phyloP scores from a whole-genome alignment of 1,284 basidiomycete genomes.

The Trichosporon sp. region DNA sequence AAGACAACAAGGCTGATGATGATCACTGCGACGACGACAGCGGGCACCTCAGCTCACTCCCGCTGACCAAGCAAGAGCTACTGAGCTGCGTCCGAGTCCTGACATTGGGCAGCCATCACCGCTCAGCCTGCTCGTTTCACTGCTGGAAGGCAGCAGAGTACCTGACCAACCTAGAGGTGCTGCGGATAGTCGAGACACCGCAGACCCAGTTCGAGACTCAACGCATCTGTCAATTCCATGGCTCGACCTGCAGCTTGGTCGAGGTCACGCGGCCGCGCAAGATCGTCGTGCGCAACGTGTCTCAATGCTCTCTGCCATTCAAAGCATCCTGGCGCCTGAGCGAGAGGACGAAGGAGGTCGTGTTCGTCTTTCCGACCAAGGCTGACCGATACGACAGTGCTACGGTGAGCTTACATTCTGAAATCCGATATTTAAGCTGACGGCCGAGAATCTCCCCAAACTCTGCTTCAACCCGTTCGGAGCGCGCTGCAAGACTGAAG shows the following conservation, averaged over 20 bases:
- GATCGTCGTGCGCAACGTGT: neutral
- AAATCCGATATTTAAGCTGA: neutral
- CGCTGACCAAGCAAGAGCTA: neutral
- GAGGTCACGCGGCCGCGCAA: neutral
- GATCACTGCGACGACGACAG: neutral
- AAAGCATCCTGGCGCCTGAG: neutral
- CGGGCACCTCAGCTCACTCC: neutral
- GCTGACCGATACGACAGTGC: neutral
- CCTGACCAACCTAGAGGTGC: neutral
- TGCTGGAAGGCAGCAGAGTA: neutral
- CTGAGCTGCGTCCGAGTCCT: neutral
- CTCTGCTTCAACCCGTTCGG: neutral
- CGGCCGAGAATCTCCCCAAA: neutral
- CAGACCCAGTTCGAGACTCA: neutral
- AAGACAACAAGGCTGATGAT: neutral
- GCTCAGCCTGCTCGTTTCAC: neutral
- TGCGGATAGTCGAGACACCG: neutral
- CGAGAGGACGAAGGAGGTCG: neutral
- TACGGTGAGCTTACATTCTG: neutral
- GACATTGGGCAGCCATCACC: neutral
- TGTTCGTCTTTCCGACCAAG: neutral
- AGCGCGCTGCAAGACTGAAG: neutral
- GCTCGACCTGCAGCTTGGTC: neutral
- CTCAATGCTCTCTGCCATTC: neutral
- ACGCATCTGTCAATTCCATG: neutral